phyloP scores from a whole-genome alignment of 1,139 yeast genomes.

The Candida tropicalis region DNA sequence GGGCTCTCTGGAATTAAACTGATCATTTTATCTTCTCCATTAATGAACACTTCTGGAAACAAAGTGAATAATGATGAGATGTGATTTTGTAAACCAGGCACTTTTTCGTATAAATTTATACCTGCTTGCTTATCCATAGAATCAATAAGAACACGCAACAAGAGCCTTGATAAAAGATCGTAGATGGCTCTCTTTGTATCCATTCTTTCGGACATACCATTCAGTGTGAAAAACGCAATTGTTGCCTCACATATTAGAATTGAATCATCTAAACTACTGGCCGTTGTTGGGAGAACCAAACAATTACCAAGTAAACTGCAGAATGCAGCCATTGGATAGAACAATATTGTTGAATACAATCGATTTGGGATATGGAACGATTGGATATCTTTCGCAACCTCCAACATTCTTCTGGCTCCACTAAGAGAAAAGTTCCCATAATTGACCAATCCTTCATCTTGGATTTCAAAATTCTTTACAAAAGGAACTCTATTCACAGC shows the following conservation, averaged over 20 bases:
- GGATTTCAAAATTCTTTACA: slow-evolving; percentile 21
- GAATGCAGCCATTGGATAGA: slow-evolving; percentile 38
- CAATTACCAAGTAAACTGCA: slow-evolving; percentile 33
- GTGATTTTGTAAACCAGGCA: slow-evolving; percentile 21
- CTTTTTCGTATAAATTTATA: slow-evolving; percentile 16
- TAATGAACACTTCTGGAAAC: slow-evolving; percentile 25
- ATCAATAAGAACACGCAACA: slow-evolving; percentile 23
- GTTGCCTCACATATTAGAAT: slow-evolving; percentile 18
- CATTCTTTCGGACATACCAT: slow-evolving; percentile 8
- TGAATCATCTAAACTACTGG: slow-evolving; percentile 17
- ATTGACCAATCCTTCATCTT: slow-evolving; percentile 18
- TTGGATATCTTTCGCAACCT: slow-evolving; percentile 21
- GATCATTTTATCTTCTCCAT: not conserved
- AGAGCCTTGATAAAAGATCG: slow-evolving; percentile 23
- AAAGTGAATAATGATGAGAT: slow-evolving; percentile 19
- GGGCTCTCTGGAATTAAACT: slow-evolving; percentile 2
- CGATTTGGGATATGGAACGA: not conserved
- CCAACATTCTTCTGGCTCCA: slow-evolving; percentile 37
- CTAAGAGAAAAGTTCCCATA: slow-evolving; percentile 29
- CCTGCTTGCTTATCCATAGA: slow-evolving; percentile 16
- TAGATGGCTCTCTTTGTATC: slow-evolving; percentile 20
- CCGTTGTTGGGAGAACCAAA: slow-evolving; percentile 18
- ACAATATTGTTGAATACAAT: slow-evolving; percentile 30
- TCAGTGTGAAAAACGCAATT: slow-evolving; percentile 15
- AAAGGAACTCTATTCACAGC: slow-evolving; percentile 38